These are phyloP conservation scores for Alternaria brassicicola DNA, from an alignment of 2,329 filamentous ascomycete genomes.

Conservation along the genomic window DNA sequence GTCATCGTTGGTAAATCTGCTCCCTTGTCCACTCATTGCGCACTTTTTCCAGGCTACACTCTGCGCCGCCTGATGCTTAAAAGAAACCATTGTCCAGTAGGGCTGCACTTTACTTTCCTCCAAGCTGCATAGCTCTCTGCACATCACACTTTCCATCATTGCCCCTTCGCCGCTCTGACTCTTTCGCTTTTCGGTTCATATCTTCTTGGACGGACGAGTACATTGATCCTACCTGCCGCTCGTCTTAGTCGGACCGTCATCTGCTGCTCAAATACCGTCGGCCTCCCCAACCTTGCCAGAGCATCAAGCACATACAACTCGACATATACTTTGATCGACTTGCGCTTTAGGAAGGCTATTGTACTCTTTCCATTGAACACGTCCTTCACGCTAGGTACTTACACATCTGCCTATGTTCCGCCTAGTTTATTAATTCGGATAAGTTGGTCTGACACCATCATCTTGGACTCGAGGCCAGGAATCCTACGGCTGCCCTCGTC, in stretches of 20 bases:
- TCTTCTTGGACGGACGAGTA: constrained; percentile 22
- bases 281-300: constrained; percentile 4
- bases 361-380: neutral
- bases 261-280: constrained; percentile 24
- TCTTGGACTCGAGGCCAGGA: constrained; percentile 18
- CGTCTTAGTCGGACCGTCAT: constrained; percentile 39
- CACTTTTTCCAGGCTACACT: constrained; percentile 43
- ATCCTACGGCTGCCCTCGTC: neutral
- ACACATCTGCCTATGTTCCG: constrained; percentile 27
- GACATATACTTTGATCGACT: neutral
- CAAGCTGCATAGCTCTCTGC: constrained; percentile 30
- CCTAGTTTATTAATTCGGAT: constrained; percentile 28
- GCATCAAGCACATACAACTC: neutral
- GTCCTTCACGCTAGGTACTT: constrained; percentile 7
- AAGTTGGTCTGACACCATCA: constrained; percentile 17
- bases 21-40: constrained; percentile 28
- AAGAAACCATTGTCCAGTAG: constrained; percentile 29
- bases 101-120: constrained; percentile 28
- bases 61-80: constrained; percentile 37
- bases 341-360: neutral
- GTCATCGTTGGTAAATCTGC: constrained; percentile 20
- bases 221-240: constrained; percentile 24
- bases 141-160: constrained; percentile 32
- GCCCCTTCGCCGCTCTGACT: constrained; percentile 32
- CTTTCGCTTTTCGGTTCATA: constrained; percentile 22